phyloP scores from a whole-genome alignment of 257 asterid genomes.

The Plantago elongata region DNA sequence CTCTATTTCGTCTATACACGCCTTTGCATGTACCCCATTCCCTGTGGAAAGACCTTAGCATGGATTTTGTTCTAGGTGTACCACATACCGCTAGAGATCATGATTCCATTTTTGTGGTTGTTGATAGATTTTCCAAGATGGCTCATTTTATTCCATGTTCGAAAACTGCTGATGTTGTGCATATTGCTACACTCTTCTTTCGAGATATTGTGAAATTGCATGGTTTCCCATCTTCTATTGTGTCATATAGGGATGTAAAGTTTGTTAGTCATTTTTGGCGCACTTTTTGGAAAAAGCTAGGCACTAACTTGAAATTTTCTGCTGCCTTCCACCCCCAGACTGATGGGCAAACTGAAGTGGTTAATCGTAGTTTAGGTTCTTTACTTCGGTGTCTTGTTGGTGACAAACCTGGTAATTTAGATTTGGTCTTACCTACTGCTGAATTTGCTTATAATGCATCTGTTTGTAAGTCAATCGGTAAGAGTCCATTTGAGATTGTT shows the following conservation, averaged over 20 bases:
- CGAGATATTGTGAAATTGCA: neutral
- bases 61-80: no score
- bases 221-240: neutral
- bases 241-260: neutral
- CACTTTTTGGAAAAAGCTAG: neutral
- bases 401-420: neutral
- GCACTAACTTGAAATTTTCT: no score
- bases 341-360: neutral
- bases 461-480: neutral
- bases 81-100: no score
- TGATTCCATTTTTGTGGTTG: no score
- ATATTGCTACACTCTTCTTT: neutral
- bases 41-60: no score
- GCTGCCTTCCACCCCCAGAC: neutral
- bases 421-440: neutral
- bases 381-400: neutral
- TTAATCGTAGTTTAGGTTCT: neutral
- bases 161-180: no score
- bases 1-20: no score
- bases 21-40: no score
- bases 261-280: constrained; percentile 1
- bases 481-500: neutral
- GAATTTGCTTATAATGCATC: neutral
- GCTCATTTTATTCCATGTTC: no score
- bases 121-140: no score